Evolutionary conservation across 2,329 filamentous ascomycete genomes (phyloP), one percentile per base, ranked within the genome.

Genomic region (Zymoseptoria brevis): DNA sequence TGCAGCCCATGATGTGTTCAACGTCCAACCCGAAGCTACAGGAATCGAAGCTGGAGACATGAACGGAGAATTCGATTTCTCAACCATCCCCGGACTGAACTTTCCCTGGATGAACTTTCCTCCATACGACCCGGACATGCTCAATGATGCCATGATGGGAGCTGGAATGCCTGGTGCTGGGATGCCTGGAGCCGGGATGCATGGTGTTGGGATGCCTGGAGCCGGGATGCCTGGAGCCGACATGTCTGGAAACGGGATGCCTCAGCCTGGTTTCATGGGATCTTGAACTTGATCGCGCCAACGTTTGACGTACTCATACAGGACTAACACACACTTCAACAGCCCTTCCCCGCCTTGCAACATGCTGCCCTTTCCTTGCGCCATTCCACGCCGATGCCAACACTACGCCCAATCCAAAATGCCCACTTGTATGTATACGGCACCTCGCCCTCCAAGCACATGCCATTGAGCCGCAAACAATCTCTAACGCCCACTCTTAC

Each of bases 1-100:
- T 8, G 88, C 94, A 19, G 89, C 90, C 30, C 64, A n/a, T 84
- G 88, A 68, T 87, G 91, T 70, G 11, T 69, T 70, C 60, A 59
- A 59, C 7, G 49, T 65, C 30, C 57, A 55, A 16, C 51, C 57
- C 2, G 55, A 60, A 30, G 50, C 52, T 16, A 19, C 49, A 13
- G 35, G 35, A 8, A 57, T 54, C 26, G 58, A 53, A 16, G 51
- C 4, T n/a, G 62, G 62, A 22, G 53, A 55, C 7, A 54, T 62
- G 29, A 61, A 64, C 53, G 63, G 62, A 24, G 62, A 50, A 1
- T 53, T 63, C n/a, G 60, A 60, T 19, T 45, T 61, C 9, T 22
- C 50, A 4, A 29, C 50, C 9, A 35, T 56, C 19, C 26, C 59
- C 26, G 45, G 50, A 19, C 41, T 57, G 19, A 57, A 66, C 21